These are phyloP conservation scores for Rhodotorula sp. DNA, from an alignment of 1,284 basidiomycete genomes.

Conservation along the genomic window DNA sequence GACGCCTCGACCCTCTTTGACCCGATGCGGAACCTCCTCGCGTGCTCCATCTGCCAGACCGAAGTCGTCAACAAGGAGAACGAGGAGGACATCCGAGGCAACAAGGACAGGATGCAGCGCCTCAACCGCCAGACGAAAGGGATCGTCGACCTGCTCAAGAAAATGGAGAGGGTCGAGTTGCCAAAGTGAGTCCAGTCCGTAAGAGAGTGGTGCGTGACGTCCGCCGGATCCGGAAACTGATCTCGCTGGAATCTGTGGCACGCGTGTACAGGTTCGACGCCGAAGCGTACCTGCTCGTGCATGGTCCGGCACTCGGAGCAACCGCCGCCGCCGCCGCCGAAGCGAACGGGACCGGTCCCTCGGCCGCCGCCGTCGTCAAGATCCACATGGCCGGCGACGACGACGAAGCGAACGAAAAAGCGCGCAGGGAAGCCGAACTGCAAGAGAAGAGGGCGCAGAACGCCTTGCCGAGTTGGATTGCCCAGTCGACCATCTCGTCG, in stretches of 20 bases:
- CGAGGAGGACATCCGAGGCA: conserved; percentile 74
- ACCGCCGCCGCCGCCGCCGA: conserved; percentile 31
- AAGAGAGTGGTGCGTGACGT: no score
- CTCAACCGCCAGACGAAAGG: conserved; percentile 90
- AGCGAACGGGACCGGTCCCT: conserved; percentile 56
- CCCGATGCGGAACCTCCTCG: conserved; percentile 60
- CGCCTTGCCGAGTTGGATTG: conserved; percentile 86
- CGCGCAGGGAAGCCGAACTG: conserved; percentile 56
- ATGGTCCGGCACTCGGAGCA: conserved; percentile 42
- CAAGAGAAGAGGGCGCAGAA: conserved; percentile 67
- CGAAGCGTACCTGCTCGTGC: conserved; percentile 62
- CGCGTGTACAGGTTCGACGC: conserved; percentile 76
- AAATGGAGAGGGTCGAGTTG: conserved; percentile 81
- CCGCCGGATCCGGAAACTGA: neutral
- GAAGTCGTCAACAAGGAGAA: conserved; percentile 92
- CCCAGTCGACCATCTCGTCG: conserved; percentile 85
- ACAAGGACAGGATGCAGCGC: conserved; percentile 89
- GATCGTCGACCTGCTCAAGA: conserved; percentile 80
- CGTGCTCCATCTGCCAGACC: conserved; percentile 64
- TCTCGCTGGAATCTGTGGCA: neutral
- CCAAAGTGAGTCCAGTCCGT: conserved; percentile 64
- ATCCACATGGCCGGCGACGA: conserved; percentile 53
- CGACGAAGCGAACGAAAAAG: conserved; percentile 55
- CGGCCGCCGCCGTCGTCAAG: conserved; percentile 49
- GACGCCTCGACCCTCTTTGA: conserved; percentile 83